Evolutionary conservation across 495 filamentous ascomycete genomes (phyloP).

Genomic region (Beverwykella pulmonaria): DNA sequence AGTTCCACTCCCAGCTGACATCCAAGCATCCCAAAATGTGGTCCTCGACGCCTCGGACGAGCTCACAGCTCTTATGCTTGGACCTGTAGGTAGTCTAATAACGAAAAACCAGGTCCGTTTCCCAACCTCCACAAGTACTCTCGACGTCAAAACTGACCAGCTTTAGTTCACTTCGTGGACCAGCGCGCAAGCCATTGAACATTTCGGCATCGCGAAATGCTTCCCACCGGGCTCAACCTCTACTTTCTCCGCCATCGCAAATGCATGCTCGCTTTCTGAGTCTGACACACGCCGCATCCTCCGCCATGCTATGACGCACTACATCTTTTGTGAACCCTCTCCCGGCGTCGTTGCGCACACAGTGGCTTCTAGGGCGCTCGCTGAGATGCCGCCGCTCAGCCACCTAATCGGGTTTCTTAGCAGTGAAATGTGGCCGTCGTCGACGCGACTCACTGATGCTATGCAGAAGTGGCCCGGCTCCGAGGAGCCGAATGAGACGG

Average conservation of each 20-base stretch:
- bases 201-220: background rate
- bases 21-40: background rate
- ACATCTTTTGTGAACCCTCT: constrained; percentile 40
- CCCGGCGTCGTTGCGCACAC: constrained; percentile 15
- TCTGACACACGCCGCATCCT: constrained; percentile 23
- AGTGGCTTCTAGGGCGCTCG: background rate
- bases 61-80: background rate
- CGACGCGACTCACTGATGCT: background rate
- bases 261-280: background rate
- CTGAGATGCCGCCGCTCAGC: background rate
- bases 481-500: constrained; percentile 8
- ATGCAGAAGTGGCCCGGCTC: background rate
- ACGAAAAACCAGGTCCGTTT: background rate
- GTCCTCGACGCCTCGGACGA: background rate
- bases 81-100: too few relatives aligned
- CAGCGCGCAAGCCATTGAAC: background rate
- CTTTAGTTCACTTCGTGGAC: too few relatives aligned
- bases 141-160: background rate
- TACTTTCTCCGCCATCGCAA: background rate
- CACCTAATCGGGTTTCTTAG: constrained; percentile 7
- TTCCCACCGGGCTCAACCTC: background rate
- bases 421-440: constrained; percentile 2
- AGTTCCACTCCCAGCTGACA: background rate
- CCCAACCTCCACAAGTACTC: background rate
- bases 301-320: constrained; percentile 35